Evolutionary conservation across 768 basidiomycete species (phyloP).

Genomic region (Collybia mongolica): DNA sequence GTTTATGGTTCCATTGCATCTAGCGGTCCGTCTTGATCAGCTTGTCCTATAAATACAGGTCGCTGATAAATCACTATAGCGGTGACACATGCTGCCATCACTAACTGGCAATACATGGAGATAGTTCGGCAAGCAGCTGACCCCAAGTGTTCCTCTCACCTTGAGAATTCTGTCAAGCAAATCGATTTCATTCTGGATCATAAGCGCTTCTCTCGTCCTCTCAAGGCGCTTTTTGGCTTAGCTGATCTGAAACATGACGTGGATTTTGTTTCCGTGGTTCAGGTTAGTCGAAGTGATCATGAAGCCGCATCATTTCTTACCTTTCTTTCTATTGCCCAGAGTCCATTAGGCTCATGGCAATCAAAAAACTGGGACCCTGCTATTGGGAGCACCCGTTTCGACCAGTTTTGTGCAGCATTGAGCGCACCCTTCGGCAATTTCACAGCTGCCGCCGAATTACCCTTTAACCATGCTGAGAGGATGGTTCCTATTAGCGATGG

Average conservation of each 20-base stretch:
- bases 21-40: slow-evolving; percentile 50
- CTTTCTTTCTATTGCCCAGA: slow-evolving; percentile 27
- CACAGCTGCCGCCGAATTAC: slow-evolving; percentile 30
- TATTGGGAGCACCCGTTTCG: slow-evolving; percentile 60
- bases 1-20: slow-evolving; percentile 89
- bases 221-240: slow-evolving; percentile 82
- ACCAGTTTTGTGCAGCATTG: slow-evolving; percentile 65
- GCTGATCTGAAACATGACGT: slow-evolving; percentile 64
- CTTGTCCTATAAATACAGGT: background rate
- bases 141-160: slow-evolving; percentile 54
- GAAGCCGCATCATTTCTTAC: background rate
- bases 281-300: slow-evolving; percentile 38
- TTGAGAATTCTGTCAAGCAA: slow-evolving; percentile 53
- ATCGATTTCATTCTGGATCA: slow-evolving; percentile 63
- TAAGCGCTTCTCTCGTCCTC: slow-evolving; percentile 39
- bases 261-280: slow-evolving; percentile 73
- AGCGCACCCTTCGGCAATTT: slow-evolving; percentile 39
- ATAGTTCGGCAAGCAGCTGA: slow-evolving; percentile 73
- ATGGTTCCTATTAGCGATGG: slow-evolving; percentile 46
- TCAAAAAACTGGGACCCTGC: slow-evolving; percentile 83
- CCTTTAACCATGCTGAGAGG: slow-evolving; percentile 47
- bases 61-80: slow-evolving; percentile 33
- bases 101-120: slow-evolving; percentile 89
- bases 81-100: slow-evolving; percentile 81
- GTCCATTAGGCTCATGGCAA: slow-evolving; percentile 77